phyloP scores from a whole-genome alignment of 2,329 filamentous ascomycete species.

The Cladophialophora carrionii region DNA sequence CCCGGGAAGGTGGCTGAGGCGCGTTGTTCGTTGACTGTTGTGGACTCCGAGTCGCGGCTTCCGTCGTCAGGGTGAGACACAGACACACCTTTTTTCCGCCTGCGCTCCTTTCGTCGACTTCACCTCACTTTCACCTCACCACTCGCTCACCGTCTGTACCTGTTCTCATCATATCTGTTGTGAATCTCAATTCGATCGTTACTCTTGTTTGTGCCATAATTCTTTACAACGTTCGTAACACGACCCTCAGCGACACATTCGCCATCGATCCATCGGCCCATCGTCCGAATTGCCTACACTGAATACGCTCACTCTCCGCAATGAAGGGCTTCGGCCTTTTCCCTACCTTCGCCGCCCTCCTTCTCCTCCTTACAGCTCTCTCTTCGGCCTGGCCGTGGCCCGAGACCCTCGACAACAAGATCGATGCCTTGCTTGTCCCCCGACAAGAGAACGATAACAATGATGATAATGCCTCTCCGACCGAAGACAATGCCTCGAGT shows the following conservation, averaged over 20 bases:
- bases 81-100: conserved; percentile 17
- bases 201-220: neutral
- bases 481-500: conserved; percentile 18
- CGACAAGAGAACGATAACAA: conserved; percentile 33
- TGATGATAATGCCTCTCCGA: conserved; percentile 1
- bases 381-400: conserved; percentile 43
- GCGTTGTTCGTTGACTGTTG: conserved; percentile 13
- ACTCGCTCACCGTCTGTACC: conserved; percentile 9
- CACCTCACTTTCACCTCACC: conserved; percentile 3
- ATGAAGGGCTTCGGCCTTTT: conserved; percentile 36
- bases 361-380: conserved; percentile 39
- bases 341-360: conserved; percentile 27
- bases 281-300: neutral
- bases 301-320: conserved; percentile 9
- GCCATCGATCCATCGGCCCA: neutral
- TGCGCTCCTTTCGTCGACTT: conserved; percentile 20
- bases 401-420: conserved; percentile 31
- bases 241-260: neutral
- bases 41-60: conserved; percentile 15
- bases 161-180: conserved; percentile 7
- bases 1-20: conserved; percentile 13
- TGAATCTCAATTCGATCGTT: conserved; percentile 11
- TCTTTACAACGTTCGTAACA: neutral
- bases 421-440: conserved; percentile 36
- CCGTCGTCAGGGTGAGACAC: conserved; percentile 33